Base-by-base conservation (phyloP, 768 basidiomycete species). In the Podaxis rugospora region DNA sequence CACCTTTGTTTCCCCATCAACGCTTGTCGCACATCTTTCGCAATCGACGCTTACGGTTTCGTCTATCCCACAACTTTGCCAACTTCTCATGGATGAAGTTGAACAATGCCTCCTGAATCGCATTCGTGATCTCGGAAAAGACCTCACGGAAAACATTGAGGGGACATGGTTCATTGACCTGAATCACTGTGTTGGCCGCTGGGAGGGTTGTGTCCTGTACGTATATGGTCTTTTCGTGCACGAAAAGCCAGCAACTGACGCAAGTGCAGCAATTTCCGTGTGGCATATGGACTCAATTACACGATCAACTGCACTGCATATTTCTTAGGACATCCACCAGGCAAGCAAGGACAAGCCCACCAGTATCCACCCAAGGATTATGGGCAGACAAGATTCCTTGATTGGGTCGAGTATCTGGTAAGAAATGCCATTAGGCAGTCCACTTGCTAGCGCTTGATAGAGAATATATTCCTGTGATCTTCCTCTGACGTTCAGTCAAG, bases 91-190 rank as follows among this genome's bases (percentile, higher is more conserved):
- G 23, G 89, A 93, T 64, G 94, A 95, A 70, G 83, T 91, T 23
- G 88, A 89, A 68, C 79, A 80, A 37, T 87, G 86, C 66, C 72
- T 94, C 11, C 76, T 94, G 28, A 76, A 81, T 36, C 75, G 86
- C 62, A 86, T 93, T 57, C 88, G 89, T 65, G 85, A 84, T 61
- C 73, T 88, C 25, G 91, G 91, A 5, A 76, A 74, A 18, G 79
- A 78, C 53, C 69, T 83, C 6, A 81, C 80, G 55, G 76, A 79
- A 37, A 70, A 78, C 32, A 75, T 82, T 13, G 85, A 85, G 49
- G 87, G 86, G 13, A 86, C 84, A 1, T 93, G 91, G 91, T 89
- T 93, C 63, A 84, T 92, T 25, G 91, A 93, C 65, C 69, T 83
- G 49, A 80, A 88, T 57, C 83, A 84, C 59, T 86, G 86, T 47